phyloP scores from a whole-genome alignment of 1,139 yeast genomes.

The Saccharomyces pastorianus region DNA sequence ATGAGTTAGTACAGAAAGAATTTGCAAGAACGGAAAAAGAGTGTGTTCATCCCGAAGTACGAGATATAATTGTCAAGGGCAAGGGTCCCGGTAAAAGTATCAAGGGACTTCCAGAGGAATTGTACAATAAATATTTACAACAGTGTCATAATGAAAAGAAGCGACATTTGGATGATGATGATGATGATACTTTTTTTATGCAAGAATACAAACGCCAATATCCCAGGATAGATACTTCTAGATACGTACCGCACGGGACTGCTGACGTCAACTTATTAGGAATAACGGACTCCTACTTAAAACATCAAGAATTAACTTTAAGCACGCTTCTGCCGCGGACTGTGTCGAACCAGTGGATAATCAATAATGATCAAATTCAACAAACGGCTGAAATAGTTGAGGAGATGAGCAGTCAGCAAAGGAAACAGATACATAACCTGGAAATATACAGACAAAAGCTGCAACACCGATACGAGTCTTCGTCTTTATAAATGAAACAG shows the following conservation, averaged over 20 bases:
- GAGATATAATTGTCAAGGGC: neutral
- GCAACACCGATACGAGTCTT: neutral
- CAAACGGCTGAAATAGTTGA: slow-evolving; percentile 8
- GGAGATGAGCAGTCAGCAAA: slow-evolving; percentile 9
- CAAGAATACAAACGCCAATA: slow-evolving; percentile 5
- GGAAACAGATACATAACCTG: slow-evolving; percentile 13
- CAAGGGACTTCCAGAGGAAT: neutral
- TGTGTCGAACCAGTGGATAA: slow-evolving; percentile 24
- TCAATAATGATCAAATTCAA: slow-evolving; percentile 19
- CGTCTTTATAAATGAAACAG: neutral
- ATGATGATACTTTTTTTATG: slow-evolving; percentile 7
- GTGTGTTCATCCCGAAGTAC: slow-evolving; percentile 15
- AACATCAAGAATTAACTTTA: slow-evolving; percentile 22
- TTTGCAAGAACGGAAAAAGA: slow-evolving; percentile 2
- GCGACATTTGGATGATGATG: neutral
- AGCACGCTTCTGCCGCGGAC: slow-evolving; percentile 18
- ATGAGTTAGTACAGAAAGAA: slow-evolving; percentile 12
- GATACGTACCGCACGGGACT: slow-evolving; percentile 5
- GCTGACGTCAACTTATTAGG: slow-evolving; percentile 5
- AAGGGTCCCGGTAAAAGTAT: neutral
- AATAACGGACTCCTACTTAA: slow-evolving; percentile 18
- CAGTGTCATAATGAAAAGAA: neutral
- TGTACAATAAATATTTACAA: slow-evolving; percentile 4
- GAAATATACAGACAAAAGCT: slow-evolving; percentile 7
- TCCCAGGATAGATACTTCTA: slow-evolving; percentile 10